phyloP scores from a whole-genome alignment of 495 filamentous ascomycete genomes.

The Penicillium lagena region DNA sequence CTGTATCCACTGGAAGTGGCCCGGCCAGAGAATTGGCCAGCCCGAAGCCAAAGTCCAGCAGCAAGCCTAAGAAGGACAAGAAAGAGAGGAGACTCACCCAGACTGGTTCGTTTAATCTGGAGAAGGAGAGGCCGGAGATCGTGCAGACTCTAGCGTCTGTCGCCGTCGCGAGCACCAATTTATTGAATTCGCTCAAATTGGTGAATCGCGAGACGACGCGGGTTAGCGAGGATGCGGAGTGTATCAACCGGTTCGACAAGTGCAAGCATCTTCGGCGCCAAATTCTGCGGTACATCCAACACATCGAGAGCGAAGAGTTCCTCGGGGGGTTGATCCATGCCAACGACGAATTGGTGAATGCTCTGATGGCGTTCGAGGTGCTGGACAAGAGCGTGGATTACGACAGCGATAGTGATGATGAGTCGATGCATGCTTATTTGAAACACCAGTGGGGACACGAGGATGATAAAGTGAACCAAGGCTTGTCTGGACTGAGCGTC shows the following conservation, averaged over 20 bases:
- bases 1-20: constrained; percentile 34
- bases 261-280: constrained; percentile 81
- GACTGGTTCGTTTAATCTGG: constrained; percentile 64
- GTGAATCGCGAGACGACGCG: constrained; percentile 87
- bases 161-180: constrained; percentile 82
- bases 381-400: constrained; percentile 93
- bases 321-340: constrained; percentile 74
- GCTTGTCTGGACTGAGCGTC: constrained; percentile 34
- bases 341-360: constrained; percentile 82
- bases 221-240: constrained; percentile 76
- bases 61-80: constrained; percentile 33
- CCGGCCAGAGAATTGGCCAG: constrained; percentile 30
- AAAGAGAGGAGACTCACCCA: constrained; percentile 25
- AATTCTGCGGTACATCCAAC: constrained; percentile 83
- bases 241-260: constrained; percentile 69
- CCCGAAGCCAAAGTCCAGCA: constrained; percentile 27
- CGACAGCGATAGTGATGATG: constrained; percentile 85
- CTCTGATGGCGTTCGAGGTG: constrained; percentile 89
- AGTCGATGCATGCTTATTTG: constrained; percentile 32
- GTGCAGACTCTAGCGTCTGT: constrained; percentile 76
- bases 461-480: constrained; percentile 22
- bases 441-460: constrained; percentile 20
- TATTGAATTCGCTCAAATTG: constrained; percentile 80
- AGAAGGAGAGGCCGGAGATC: constrained; percentile 80
- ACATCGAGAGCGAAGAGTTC: constrained; percentile 76